These are phyloP conservation scores for Tubosaeta brunneosetosa DNA, from an alignment of 768 basidiomycete genomes.

Conservation along the genomic window DNA sequence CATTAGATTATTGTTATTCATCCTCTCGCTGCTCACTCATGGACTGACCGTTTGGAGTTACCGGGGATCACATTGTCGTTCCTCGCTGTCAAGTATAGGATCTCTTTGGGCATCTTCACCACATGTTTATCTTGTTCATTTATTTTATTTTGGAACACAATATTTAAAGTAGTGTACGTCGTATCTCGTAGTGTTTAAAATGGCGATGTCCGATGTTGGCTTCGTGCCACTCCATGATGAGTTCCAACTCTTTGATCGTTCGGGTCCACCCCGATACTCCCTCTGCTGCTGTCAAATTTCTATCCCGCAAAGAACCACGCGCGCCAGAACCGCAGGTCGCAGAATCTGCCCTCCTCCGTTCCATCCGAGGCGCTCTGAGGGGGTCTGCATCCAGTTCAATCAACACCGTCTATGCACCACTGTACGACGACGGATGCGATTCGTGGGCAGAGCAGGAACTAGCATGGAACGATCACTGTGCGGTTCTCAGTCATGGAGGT, in stretches of 20 bases:
- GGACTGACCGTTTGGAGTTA: conserved; percentile 31
- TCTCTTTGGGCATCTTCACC: conserved; percentile 32
- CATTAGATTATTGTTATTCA: conserved; percentile 32
- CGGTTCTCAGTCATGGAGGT: conserved; percentile 62
- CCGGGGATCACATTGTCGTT: conserved; percentile 20
- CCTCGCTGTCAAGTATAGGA: conserved; percentile 26
- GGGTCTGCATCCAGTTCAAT: conserved; percentile 45
- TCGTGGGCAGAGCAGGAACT: conserved; percentile 58
- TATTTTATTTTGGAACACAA: conserved; percentile 34
- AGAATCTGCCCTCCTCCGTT: conserved; percentile 44
- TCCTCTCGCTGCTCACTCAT: conserved; percentile 18
- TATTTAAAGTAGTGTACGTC: conserved; percentile 27
- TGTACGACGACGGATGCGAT: conserved; percentile 37
- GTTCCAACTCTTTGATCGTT: conserved; percentile 24
- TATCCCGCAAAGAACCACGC: conserved; percentile 29
- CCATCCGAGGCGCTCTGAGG: conserved; percentile 57
- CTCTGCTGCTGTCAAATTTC: conserved; percentile 42
- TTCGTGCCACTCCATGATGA: conserved; percentile 9
- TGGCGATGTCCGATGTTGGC: not conserved
- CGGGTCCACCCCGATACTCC: conserved; percentile 39
- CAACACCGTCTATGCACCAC: conserved; percentile 39
- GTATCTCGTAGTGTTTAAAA: conserved; percentile 14
- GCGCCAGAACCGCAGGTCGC: conserved; percentile 1
- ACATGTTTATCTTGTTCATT: conserved; percentile 36
- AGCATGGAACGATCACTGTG: conserved; percentile 62